Evolutionary conservation across 148 eudicot species (phyloP).

Genomic region (Camellia sinensis): DNA sequence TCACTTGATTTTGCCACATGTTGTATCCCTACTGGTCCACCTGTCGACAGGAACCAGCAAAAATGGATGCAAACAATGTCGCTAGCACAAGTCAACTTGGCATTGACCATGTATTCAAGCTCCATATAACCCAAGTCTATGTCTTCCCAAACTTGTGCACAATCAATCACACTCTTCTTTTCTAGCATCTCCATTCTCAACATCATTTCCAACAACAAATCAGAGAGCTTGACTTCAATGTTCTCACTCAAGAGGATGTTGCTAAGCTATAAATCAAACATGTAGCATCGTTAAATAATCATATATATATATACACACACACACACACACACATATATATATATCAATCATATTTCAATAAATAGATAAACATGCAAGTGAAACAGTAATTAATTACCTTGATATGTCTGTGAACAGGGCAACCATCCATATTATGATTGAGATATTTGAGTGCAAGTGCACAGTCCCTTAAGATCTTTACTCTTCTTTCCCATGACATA

Average conservation of each 20-base stretch:
- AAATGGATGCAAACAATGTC: conserved; percentile 16
- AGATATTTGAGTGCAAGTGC: conserved; percentile 44
- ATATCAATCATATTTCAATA: not conserved
- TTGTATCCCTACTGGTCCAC: too few relatives aligned
- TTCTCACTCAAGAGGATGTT: conserved; percentile 41
- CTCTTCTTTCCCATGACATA: conserved; percentile 45
- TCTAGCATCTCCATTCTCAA: conserved; percentile 33
- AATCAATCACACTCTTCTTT: conserved; percentile 32
- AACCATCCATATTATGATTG: conserved; percentile 35
- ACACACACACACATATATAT: too few relatives aligned
- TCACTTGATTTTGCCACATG: too few relatives aligned
- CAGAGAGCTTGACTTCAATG: conserved; percentile 41
- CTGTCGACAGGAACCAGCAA: too few relatives aligned
- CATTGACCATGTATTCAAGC: conserved; percentile 48
- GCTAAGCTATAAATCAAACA: conserved; percentile 26
- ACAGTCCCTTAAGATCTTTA: conserved; percentile 40
- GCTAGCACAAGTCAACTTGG: conserved; percentile 46
- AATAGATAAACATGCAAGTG: too few relatives aligned
- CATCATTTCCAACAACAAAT: conserved; percentile 45
- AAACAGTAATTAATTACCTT: conserved; percentile 18
- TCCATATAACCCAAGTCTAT: conserved; percentile 44
- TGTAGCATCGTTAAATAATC: too few relatives aligned
- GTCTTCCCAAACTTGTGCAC: conserved; percentile 42
- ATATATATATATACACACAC: too few relatives aligned
- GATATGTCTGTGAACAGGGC: conserved; percentile 46